Evolutionary conservation across 768 basidiomycete species (phyloP).

Genomic region (Suillus sp.): DNA sequence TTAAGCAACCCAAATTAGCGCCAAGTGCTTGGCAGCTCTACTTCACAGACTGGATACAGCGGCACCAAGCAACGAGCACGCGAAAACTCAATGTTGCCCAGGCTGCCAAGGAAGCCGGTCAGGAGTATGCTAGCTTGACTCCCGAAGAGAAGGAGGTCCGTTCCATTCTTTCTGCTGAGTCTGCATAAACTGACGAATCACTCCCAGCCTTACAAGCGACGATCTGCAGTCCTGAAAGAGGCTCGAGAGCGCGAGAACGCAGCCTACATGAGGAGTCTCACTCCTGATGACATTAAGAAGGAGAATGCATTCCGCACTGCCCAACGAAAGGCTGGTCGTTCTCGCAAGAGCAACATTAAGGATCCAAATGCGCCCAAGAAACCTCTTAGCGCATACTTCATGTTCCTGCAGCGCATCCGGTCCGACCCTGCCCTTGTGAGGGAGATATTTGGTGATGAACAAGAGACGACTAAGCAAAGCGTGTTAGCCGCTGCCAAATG

Average conservation of each 20-base stretch:
- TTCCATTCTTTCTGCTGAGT: constrained; percentile 30
- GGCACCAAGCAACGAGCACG: constrained; percentile 74
- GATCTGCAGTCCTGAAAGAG: constrained; percentile 84
- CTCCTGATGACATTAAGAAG: constrained; percentile 92
- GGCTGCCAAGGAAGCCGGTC: constrained; percentile 92
- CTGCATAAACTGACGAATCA: constrained; percentile 16
- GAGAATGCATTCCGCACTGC: constrained; percentile 92
- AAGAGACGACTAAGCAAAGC: constrained; percentile 93
- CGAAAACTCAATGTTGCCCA: constrained; percentile 94
- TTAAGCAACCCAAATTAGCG: constrained; percentile 88
- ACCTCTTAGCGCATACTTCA: constrained; percentile 91
- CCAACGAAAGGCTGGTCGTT: constrained; percentile 91
- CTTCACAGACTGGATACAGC: constrained; percentile 93
- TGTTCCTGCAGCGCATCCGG: constrained; percentile 91
- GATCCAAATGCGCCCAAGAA: constrained; percentile 98
- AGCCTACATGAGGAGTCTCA: constrained; percentile 85
- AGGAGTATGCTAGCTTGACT: constrained; percentile 80
- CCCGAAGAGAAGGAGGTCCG: constrained; percentile 83
- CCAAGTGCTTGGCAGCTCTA: constrained; percentile 96
- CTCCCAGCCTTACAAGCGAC: constrained; percentile 78
- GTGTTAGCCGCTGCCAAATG: constrained; percentile 91
- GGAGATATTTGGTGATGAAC: constrained; percentile 86
- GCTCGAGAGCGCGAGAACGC: constrained; percentile 79
- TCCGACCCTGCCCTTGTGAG: constrained; percentile 72
- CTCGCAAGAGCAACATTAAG: constrained; percentile 91